Evolutionary conservation across 176 grass and related monocot species (phyloP).

Genomic region (Panicum miliaceum): DNA sequence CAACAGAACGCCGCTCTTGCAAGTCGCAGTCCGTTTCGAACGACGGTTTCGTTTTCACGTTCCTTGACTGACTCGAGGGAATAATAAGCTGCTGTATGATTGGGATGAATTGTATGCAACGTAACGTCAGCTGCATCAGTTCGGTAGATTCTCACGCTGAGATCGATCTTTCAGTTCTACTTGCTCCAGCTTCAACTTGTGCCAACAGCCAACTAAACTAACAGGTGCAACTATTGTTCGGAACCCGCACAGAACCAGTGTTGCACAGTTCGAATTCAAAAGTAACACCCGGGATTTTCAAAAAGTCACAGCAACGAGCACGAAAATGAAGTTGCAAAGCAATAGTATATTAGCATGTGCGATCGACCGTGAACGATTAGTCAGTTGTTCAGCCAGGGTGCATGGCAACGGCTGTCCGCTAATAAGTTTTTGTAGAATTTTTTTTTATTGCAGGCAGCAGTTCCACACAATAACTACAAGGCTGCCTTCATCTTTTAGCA

Average conservation of each 20-base stretch:
- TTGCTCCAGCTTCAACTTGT: background rate
- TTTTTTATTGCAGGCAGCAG: slow-evolving; percentile 7
- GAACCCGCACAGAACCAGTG: background rate
- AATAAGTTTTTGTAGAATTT: background rate
- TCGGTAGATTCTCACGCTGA: background rate
- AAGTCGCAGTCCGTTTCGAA: too few relatives aligned
- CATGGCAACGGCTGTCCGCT: background rate
- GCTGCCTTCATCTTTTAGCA: slow-evolving; percentile 1
- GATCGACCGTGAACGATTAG: background rate
- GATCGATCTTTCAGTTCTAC: background rate
- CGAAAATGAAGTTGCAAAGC: background rate
- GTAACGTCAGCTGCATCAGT: background rate
- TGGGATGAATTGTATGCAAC: too few relatives aligned
- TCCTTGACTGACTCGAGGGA: too few relatives aligned
- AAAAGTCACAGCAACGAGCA: background rate
- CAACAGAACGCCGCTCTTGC: too few relatives aligned
- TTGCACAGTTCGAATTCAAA: background rate
- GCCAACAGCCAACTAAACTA: background rate
- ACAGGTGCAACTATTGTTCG: background rate
- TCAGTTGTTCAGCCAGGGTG: background rate
- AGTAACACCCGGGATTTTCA: background rate
- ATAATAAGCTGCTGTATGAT: too few relatives aligned
- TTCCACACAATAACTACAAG: slow-evolving; percentile 22
- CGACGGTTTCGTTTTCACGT: too few relatives aligned
- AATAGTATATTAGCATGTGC: too few relatives aligned